Percentiles rank a stretch among this genome's conserved stretches.
Conservation (phyloP, 805 yeast genomes). For the Brettanomyces bruxellensis region DNA sequence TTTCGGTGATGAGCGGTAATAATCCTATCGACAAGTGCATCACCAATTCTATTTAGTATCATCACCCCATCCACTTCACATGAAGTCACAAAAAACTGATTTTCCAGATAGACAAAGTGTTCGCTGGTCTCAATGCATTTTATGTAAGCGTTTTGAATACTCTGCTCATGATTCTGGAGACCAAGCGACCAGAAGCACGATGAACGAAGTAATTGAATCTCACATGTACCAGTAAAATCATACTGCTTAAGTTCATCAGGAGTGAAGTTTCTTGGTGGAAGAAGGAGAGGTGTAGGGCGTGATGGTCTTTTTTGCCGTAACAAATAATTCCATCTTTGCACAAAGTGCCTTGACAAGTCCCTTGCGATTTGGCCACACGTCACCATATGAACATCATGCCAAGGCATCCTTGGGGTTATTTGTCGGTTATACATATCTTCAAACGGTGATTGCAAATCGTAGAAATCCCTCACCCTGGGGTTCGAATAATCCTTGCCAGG, state of each 20-base stretch:
- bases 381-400: slow-evolving; percentile 99
- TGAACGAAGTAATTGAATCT: slow-evolving; percentile 81
- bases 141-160: slow-evolving; percentile 88
- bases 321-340: slow-evolving; percentile 94
- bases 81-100: slow-evolving; percentile 91
- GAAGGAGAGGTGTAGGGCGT: slow-evolving; percentile 79
- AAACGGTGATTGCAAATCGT: slow-evolving; percentile 71
- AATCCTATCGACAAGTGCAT: slow-evolving; percentile 95
- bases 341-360: slow-evolving; percentile 88
- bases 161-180: slow-evolving; percentile 70
- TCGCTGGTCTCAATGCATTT: slow-evolving; percentile 86
- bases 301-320: slow-evolving; percentile 92
- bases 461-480: slow-evolving; percentile 87
- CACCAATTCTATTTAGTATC: slow-evolving; percentile 84
- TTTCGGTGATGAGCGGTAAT: slow-evolving; percentile 75
- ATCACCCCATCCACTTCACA: slow-evolving; percentile 76
- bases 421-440: slow-evolving; percentile 87
- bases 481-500: slow-evolving; percentile 98
- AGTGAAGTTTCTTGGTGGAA: slow-evolving; percentile 87
- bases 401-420: slow-evolving; percentile 88
- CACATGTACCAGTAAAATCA: slow-evolving; percentile 77
- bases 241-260: slow-evolving; percentile 56
- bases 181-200: slow-evolving; percentile 94
- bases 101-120: slow-evolving; percentile 90
- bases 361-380: slow-evolving; percentile 91